Evolutionary conservation across 2,329 filamentous ascomycete species (phyloP).

Genomic region (Alternaria ethzedia): DNA sequence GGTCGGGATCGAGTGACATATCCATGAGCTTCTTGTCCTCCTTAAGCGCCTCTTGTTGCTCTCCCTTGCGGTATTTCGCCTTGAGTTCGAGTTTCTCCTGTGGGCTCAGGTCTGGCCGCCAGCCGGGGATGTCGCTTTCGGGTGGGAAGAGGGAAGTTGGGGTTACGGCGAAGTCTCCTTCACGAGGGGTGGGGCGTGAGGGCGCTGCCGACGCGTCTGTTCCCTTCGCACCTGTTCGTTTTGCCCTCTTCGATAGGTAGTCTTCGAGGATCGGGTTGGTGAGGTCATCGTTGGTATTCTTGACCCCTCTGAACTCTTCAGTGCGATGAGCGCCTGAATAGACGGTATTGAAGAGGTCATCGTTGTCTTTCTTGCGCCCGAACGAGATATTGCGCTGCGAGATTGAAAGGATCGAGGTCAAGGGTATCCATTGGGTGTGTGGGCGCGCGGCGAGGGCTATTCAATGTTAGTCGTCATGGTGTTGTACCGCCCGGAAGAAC

Average conservation of each 20-base stretch:
- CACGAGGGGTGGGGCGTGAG: slow-evolving; percentile 13
- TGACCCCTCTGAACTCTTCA: neutral
- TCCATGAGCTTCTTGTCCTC: slow-evolving; percentile 63
- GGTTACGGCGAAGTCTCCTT: slow-evolving; percentile 24
- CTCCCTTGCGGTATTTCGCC: slow-evolving; percentile 10
- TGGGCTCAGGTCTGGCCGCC: slow-evolving; percentile 20
- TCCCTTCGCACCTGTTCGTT: slow-evolving; percentile 2
- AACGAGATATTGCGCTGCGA: slow-evolving; percentile 22
- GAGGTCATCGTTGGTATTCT: slow-evolving; percentile 23
- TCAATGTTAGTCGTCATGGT: slow-evolving; percentile 9
- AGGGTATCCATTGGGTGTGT: slow-evolving; percentile 20
- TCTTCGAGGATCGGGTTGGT: slow-evolving; percentile 69
- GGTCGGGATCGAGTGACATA: slow-evolving; percentile 71
- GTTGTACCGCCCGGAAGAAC: neutral
- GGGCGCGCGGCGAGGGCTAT: slow-evolving; percentile 34
- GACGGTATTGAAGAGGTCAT: slow-evolving; percentile 15
- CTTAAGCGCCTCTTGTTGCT: slow-evolving; percentile 15
- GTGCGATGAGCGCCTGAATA: no score
- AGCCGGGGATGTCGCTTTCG: slow-evolving; percentile 35
- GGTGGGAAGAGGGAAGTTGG: slow-evolving; percentile 33
- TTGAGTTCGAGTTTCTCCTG: slow-evolving; percentile 23
- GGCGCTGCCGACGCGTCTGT: slow-evolving; percentile 1
- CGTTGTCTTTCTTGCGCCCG: slow-evolving; percentile 15
- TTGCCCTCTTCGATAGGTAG: slow-evolving; percentile 45
- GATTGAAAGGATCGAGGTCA: slow-evolving; percentile 19